phyloP scores from a whole-genome alignment of 768 basidiomycete species.

The Rhodotorula paludigena region DNA sequence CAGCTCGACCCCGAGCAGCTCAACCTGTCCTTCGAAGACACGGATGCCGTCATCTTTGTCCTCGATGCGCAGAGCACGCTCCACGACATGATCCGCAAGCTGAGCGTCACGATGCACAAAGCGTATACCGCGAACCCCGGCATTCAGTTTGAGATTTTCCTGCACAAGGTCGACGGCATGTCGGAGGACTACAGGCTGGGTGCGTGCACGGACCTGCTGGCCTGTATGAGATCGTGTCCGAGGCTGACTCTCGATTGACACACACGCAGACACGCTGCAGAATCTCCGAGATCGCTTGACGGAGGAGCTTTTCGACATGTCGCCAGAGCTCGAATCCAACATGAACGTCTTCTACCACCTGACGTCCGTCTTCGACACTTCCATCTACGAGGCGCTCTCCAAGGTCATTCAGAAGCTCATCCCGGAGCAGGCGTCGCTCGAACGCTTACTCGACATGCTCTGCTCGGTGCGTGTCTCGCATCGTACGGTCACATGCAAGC shows the following conservation, averaged over 20 bases:
- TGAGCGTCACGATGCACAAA: slow-evolving; percentile 69
- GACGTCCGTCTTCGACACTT: slow-evolving; percentile 88
- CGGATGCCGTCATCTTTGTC: slow-evolving; percentile 82
- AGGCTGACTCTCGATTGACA: slow-evolving; percentile 18
- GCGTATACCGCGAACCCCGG: slow-evolving; percentile 57
- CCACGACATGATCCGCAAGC: slow-evolving; percentile 43
- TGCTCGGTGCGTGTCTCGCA: slow-evolving; percentile 45
- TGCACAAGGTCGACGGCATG: slow-evolving; percentile 89
- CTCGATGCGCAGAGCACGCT: slow-evolving; percentile 81
- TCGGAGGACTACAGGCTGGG: slow-evolving; percentile 84
- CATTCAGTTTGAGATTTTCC: slow-evolving; percentile 81
- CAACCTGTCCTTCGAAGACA: slow-evolving; percentile 62
- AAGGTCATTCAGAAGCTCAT: slow-evolving; percentile 80
- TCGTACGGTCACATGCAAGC: not conserved
- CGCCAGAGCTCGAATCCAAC: slow-evolving; percentile 49
- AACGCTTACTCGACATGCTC: slow-evolving; percentile 68
- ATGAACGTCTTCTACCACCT: slow-evolving; percentile 70
- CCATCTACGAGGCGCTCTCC: slow-evolving; percentile 86
- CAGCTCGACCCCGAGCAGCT: slow-evolving; percentile 68
- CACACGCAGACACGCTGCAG: slow-evolving; percentile 69
- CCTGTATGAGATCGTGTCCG: not conserved
- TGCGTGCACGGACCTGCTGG: slow-evolving; percentile 46
- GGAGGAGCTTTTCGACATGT: slow-evolving; percentile 72
- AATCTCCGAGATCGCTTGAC: slow-evolving; percentile 81
- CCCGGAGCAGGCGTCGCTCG: slow-evolving; percentile 75